phyloP scores from a whole-genome alignment of 2,329 filamentous ascomycete species.

The Cadophora sp. region DNA sequence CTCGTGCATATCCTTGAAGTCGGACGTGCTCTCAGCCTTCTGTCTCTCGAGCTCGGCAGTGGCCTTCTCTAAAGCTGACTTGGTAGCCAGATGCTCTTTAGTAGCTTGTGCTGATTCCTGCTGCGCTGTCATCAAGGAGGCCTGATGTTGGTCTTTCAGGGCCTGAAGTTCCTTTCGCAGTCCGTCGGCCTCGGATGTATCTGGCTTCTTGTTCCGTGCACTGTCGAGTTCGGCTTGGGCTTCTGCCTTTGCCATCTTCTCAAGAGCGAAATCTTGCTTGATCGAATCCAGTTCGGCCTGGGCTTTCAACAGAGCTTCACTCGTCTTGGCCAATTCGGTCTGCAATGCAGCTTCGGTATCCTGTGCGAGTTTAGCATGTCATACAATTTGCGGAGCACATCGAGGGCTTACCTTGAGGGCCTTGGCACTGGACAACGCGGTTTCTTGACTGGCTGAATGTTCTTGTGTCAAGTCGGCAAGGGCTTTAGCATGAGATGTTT shows the following conservation, averaged over 20 bases:
- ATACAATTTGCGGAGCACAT: conserved; percentile 38
- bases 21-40: conserved; percentile 57
- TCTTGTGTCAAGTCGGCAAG: conserved; percentile 8
- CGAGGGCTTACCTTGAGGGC: conserved; percentile 42
- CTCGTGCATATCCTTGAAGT: conserved; percentile 66
- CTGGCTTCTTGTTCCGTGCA: conserved; percentile 60
- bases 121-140: conserved; percentile 48
- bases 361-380: conserved; percentile 50
- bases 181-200: conserved; percentile 60
- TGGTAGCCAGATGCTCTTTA: conserved; percentile 49
- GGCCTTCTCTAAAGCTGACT: conserved; percentile 50
- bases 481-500: conserved; percentile 38
- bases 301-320: conserved; percentile 45
- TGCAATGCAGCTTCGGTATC: conserved; percentile 49
- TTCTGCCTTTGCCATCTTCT: conserved; percentile 53
- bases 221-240: conserved; percentile 65
- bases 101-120: conserved; percentile 46
- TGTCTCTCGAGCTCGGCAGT: conserved; percentile 61
- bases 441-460: conserved; percentile 42
- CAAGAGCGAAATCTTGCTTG: conserved; percentile 46
- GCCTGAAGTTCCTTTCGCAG: conserved; percentile 58
- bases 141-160: conserved; percentile 56
- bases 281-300: conserved; percentile 41
- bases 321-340: conserved; percentile 54
- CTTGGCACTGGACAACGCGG: conserved; percentile 33